These are phyloP conservation scores for Trichomonas gallinae DNA, from an alignment of 208 protist genomes.

Conservation along the genomic window DNA sequence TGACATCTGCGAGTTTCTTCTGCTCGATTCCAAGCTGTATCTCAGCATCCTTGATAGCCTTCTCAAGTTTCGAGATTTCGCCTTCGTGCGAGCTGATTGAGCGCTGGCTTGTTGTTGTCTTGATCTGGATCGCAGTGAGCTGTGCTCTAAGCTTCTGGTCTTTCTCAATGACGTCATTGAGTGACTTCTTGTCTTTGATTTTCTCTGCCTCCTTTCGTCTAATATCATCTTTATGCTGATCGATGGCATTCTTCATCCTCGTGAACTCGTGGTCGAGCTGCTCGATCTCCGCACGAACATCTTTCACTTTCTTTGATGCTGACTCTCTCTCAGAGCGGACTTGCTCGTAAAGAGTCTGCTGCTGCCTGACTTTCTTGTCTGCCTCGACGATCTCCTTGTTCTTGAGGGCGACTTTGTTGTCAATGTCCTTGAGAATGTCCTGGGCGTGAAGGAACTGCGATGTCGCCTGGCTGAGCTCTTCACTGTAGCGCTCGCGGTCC, in stretches of 20 bases:
- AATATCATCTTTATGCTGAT: slow-evolving; percentile 2
- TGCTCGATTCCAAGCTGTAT: not conserved
- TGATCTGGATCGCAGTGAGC: not conserved
- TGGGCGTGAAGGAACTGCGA: not conserved
- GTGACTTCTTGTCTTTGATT: not conserved
- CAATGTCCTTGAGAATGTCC: not conserved
- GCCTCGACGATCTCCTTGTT: not conserved
- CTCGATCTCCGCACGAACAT: not conserved
- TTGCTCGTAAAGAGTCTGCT: not conserved
- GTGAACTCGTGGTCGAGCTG: not conserved
- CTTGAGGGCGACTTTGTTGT: not conserved
- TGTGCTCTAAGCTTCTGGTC: not conserved
- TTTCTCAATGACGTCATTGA: not conserved
- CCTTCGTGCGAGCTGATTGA: not conserved
- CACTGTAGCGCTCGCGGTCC: not conserved
- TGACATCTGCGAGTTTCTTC: not conserved
- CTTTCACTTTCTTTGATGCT: slow-evolving; percentile 6
- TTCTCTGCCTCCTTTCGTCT: not conserved
- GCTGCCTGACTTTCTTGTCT: not conserved
- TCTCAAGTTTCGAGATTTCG: not conserved
- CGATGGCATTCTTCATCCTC: not conserved
- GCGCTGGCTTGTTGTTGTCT: not conserved
- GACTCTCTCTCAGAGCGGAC: not conserved
- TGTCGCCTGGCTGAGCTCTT: not conserved
- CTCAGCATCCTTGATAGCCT: not conserved